These are phyloP conservation scores for Blakeslea trispora DNA, from an alignment of 371 early-diverging fungal species.

Conservation along the genomic window DNA sequence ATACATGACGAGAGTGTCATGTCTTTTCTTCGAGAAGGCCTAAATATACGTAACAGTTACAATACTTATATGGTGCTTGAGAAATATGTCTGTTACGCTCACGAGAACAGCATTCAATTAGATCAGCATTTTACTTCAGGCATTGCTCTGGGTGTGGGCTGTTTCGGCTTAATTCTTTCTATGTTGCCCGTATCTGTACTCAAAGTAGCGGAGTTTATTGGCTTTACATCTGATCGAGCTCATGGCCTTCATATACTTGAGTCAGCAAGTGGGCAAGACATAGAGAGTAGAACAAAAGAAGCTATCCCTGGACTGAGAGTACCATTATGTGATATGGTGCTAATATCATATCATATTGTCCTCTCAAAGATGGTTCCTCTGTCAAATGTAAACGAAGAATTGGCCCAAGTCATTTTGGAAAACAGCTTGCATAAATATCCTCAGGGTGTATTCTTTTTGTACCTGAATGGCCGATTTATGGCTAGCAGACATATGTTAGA, in stretches of 20 bases:
- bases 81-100: conserved; percentile 47
- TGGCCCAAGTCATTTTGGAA: conserved; percentile 48
- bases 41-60: conserved; percentile 71
- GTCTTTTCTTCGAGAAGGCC: conserved; percentile 71
- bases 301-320: conserved; percentile 39
- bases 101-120: conserved; percentile 22
- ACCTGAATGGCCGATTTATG: conserved; percentile 58
- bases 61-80: conserved; percentile 61
- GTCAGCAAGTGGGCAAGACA: conserved; percentile 44
- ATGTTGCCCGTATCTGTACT: conserved; percentile 52
- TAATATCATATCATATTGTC: conserved; percentile 70
- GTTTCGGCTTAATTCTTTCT: conserved; percentile 51
- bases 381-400: conserved; percentile 46
- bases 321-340: conserved; percentile 61
- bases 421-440: conserved; percentile 52
- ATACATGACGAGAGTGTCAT: conserved; percentile 71
- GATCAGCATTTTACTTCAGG: conserved; percentile 78
- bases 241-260: conserved; percentile 67
- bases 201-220: conserved; percentile 68
- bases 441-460: conserved; percentile 65
- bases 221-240: conserved; percentile 68
- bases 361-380: conserved; percentile 61
- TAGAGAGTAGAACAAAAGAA: neutral
- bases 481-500: conserved; percentile 49
- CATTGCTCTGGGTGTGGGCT: conserved; percentile 69